phyloP scores from a whole-genome alignment of 768 basidiomycete genomes.

The Mrakia hoshinonis region DNA sequence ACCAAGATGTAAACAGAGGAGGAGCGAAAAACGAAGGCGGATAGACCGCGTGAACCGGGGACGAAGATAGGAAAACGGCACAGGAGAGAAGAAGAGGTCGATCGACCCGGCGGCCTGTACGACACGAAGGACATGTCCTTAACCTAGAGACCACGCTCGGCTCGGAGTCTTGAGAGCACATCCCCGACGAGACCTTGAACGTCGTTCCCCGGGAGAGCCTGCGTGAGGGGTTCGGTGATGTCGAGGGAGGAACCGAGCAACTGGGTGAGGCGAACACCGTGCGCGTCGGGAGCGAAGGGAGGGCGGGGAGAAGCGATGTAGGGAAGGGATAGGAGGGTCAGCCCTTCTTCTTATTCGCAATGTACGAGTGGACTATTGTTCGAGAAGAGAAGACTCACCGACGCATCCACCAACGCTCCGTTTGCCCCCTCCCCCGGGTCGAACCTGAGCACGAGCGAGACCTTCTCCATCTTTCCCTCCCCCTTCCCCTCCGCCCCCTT shows the following conservation, averaged over 20 bases:
- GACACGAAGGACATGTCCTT: too few species aligned
- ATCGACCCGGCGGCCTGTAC: too few species aligned
- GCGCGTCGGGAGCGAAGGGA: too few species aligned
- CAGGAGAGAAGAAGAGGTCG: background rate
- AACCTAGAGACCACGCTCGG: background rate
- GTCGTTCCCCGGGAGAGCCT: slow-evolving; percentile 11
- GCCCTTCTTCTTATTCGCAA: background rate
- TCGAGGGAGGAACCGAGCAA: slow-evolving; percentile 24
- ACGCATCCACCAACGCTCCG: slow-evolving; percentile 7
- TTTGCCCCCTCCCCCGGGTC: slow-evolving; percentile 1
- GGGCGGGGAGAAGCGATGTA: background rate
- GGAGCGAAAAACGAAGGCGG: too few species aligned
- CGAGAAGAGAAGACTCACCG: slow-evolving; percentile 9
- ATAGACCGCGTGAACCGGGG: too few species aligned
- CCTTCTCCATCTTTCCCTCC: background rate
- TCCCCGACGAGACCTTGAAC: slow-evolving; percentile 15
- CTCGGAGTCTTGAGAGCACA: slow-evolving; percentile 1
- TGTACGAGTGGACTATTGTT: too few species aligned
- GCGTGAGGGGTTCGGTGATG: slow-evolving; percentile 14
- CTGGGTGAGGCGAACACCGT: background rate
- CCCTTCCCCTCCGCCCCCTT: background rate
- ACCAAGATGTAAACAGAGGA: too few species aligned
- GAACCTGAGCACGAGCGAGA: slow-evolving; percentile 12
- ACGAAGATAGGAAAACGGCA: background rate
- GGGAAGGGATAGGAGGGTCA: background rate